Evolutionary conservation across 23 red algal species (phyloP).

Genomic region (Gracilariopsis chorda): DNA sequence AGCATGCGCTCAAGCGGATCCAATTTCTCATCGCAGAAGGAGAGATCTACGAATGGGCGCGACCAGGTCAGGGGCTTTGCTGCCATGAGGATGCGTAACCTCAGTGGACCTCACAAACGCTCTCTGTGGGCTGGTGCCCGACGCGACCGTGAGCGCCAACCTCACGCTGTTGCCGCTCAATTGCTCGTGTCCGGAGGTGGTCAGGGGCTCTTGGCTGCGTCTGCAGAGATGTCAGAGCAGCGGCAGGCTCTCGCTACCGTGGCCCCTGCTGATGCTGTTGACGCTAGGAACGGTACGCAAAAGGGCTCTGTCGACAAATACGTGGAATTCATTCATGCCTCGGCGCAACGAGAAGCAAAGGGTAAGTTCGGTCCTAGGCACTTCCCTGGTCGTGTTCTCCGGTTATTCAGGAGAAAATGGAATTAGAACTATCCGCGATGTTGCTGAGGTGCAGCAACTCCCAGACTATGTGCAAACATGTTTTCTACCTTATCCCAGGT

Average conservation of each 20-base stretch:
- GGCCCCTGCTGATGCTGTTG: neutral
- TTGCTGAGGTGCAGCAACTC: neutral
- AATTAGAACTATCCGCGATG: neutral
- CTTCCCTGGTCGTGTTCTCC: conserved; percentile 44
- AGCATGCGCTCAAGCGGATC: neutral
- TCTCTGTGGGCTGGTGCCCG: conserved; percentile 13
- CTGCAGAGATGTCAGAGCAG: neutral
- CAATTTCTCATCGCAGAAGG: neutral
- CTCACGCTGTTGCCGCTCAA: conserved; percentile 5
- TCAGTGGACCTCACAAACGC: conserved; percentile 1
- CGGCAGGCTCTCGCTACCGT: conserved; percentile 20
- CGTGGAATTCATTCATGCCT: conserved; percentile 66
- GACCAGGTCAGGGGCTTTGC: neutral
- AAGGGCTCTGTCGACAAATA: conserved; percentile 58
- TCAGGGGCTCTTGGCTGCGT: conserved; percentile 12
- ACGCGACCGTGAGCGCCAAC: neutral
- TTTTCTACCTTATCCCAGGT: neutral
- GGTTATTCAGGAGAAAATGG: conserved; percentile 53
- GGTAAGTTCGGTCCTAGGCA: conserved; percentile 20
- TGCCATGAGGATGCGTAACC: neutral
- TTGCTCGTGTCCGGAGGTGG: conserved; percentile 14
- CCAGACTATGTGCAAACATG: neutral
- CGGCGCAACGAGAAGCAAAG: conserved; percentile 29
- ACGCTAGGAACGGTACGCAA: neutral
- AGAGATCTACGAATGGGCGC: neutral